phyloP scores from a whole-genome alignment of 768 basidiomycete species.

The Plicaturopsis crispa region DNA sequence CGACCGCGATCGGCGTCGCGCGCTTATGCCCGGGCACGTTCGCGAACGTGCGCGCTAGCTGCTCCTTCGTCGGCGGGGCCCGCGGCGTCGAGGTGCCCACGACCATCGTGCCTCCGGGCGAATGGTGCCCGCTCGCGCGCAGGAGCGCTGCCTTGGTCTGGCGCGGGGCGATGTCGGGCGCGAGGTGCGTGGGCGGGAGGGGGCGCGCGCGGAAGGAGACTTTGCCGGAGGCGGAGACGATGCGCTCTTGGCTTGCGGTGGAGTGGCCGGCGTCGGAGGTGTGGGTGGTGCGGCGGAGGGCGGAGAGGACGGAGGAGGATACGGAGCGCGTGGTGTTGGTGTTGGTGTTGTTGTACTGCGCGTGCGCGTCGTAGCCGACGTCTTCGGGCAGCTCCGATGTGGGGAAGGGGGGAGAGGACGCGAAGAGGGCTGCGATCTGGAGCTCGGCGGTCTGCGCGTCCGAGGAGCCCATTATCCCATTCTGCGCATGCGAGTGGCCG shows the following conservation, averaged over 20 bases:
- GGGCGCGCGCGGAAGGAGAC: slow-evolving; percentile 56
- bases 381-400: slow-evolving; percentile 51
- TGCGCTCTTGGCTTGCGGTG: slow-evolving; percentile 21
- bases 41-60: slow-evolving; percentile 55
- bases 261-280: slow-evolving; percentile 33
- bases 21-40: slow-evolving; percentile 84
- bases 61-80: slow-evolving; percentile 50
- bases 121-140: slow-evolving; percentile 46
- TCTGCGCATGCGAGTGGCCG: slow-evolving; percentile 45
- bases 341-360: slow-evolving; percentile 28
- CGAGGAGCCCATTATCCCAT: slow-evolving; percentile 68
- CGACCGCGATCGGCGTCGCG: slow-evolving; percentile 54
- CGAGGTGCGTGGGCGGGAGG: slow-evolving; percentile 50
- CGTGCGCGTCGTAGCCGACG: slow-evolving; percentile 15
- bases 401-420: slow-evolving; percentile 77
- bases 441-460: slow-evolving; percentile 66
- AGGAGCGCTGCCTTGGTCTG: slow-evolving; percentile 69
- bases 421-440: slow-evolving; percentile 73
- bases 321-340: slow-evolving; percentile 31
- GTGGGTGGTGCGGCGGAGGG: slow-evolving; percentile 26
- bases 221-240: slow-evolving; percentile 34
- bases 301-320: slow-evolving; percentile 40
- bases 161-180: slow-evolving; percentile 71
- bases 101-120: slow-evolving; percentile 43
- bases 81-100: slow-evolving; percentile 21